A percentile compares a stretch with the other conserved stretches of the same genome.
These are phyloP conservation scores for Scheffersomyces cryptocercus DNA, from an alignment of 1,139 yeast species.

Conservation along the genomic window DNA sequence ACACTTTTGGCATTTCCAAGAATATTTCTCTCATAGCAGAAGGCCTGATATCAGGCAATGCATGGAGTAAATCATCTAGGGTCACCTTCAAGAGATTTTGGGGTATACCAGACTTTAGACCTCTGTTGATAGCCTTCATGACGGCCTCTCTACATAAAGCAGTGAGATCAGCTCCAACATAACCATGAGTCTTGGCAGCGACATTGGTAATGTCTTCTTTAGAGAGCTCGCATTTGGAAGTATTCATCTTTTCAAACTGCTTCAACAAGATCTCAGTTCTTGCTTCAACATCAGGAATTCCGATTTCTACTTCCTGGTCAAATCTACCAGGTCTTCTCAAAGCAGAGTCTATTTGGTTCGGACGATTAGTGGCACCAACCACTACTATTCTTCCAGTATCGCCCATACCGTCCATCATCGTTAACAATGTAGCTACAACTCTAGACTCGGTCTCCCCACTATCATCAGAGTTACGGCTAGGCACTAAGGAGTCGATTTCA, in stretches of 20 bases:
- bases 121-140: constrained; percentile 74
- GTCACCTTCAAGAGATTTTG: constrained; percentile 31
- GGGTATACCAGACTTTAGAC: constrained; percentile 28
- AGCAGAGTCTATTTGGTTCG: constrained; percentile 69
- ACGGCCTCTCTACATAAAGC: constrained; percentile 90
- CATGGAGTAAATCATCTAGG: constrained; percentile 59
- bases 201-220: constrained; percentile 54
- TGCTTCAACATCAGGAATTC: constrained; percentile 73
- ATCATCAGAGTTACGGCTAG: constrained; percentile 78
- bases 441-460: constrained; percentile 87
- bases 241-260: constrained; percentile 61
- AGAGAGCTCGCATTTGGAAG: constrained; percentile 53
- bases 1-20: constrained; percentile 89
- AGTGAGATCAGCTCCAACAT: constrained; percentile 85
- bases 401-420: constrained; percentile 89
- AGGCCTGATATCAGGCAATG: constrained; percentile 80
- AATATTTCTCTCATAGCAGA: constrained; percentile 97
- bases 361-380: constrained; percentile 83
- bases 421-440: constrained; percentile 83
- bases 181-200: constrained; percentile 73
- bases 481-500: constrained; percentile 90
- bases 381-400: constrained; percentile 67
- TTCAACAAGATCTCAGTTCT: constrained; percentile 63
- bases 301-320: constrained; percentile 82
- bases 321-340: constrained; percentile 70